Conservation (phyloP, 202 grass and related monocot genomes). For the Dendrocalamus latiflorus region DNA sequence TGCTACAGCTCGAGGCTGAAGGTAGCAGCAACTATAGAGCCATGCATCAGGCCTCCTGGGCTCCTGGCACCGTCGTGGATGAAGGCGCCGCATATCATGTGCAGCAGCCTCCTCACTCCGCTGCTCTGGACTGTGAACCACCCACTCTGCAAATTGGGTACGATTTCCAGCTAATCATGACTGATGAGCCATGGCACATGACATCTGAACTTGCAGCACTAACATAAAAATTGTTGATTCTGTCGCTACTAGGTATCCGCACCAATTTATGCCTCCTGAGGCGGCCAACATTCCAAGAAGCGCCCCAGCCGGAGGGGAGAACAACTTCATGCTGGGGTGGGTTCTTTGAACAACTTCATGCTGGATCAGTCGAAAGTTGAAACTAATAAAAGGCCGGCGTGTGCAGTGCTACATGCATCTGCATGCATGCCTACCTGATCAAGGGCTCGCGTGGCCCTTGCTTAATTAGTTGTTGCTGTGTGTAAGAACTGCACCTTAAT, state of each 20-base stretch:
- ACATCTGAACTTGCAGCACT: not conserved
- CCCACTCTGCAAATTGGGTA: conserved; percentile 90
- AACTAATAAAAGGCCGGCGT: conserved; percentile 29
- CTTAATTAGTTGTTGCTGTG: conserved; percentile 14
- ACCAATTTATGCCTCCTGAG: conserved; percentile 66
- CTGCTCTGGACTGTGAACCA: conserved; percentile 68
- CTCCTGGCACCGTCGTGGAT: conserved; percentile 42
- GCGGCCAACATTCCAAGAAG: conserved; percentile 42
- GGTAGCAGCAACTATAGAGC: conserved; percentile 51
- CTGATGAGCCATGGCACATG: not conserved
- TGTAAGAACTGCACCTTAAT: conserved; percentile 17
- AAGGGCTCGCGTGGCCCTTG: not conserved
- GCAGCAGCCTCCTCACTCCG: conserved; percentile 47
- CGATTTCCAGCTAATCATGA: not conserved
- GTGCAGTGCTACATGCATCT: not conserved
- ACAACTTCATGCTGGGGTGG: conserved; percentile 91
- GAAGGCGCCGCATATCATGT: conserved; percentile 43
- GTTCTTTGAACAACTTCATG: conserved; percentile 88
- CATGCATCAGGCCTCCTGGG: conserved; percentile 59
- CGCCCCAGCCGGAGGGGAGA: conserved; percentile 41
- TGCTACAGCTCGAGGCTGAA: conserved; percentile 66
- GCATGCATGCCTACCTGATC: not conserved
- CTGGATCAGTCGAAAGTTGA: conserved; percentile 30
- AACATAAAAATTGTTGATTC: not conserved
- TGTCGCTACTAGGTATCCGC: conserved; percentile 47